Evolutionary conservation across 805 yeast genomes (phyloP), one percentile per base, ranked within the genome.

Genomic region (Tetrapisispora pingtungensis): DNA sequence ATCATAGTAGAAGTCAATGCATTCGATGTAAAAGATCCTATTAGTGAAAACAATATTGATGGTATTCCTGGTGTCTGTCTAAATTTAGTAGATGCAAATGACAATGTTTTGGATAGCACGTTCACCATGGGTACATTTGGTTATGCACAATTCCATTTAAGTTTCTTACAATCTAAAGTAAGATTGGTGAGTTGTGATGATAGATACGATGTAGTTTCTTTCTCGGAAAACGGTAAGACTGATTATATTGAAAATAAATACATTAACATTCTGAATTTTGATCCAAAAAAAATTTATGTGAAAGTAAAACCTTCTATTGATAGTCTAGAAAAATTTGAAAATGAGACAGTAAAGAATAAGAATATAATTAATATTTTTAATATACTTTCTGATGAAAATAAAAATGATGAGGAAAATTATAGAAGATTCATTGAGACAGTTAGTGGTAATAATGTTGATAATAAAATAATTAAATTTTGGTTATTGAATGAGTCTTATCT

Each of bases 71-170:
- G 84, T 0, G 65, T 73, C 0, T 84, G 83, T 1, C 53, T 81
- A 14, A 67, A 71, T 3, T 54, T 86, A 3, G 68, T 59, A 7
- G 52, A 58, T 46, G 19, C 48, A 10, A 12, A 39, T 4, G 52
- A 46, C 10, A 41, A 49, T 7, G 46, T 54, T 7, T 46, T 59
- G 13, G 66, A 72, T 1, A 86, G 80, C 50, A 81, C 96, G 0
- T 68, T 65, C 33, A 78, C 88, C 1, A 84, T 90, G 93, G 73
- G 80, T 1, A 81, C 84, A 33, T 68, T 81, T 49, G 97, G 97
- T 0, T 90, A 90, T 61, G 75, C 83, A 43, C 97, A 89, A 62
- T 67, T 93, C 38, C 49, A 47, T 18, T 31, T 51, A 2, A 36
- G 45, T 12, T 28, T 41, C 3, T 41, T 55, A 7, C 44, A 40